Conservation (phyloP, 805 yeast genomes). For the Candida succiphila region DNA sequence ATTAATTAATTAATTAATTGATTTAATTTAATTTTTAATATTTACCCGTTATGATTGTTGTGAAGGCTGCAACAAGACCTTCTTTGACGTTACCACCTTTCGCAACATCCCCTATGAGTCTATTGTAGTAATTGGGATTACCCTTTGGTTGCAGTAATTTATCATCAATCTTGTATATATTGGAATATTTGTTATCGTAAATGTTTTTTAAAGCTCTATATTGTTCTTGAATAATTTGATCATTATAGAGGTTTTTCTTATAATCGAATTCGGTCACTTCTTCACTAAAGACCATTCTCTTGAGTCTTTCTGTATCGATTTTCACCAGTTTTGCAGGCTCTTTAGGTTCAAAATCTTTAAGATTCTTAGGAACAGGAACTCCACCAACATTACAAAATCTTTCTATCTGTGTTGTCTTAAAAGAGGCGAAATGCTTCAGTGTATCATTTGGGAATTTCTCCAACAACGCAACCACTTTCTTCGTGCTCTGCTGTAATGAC, state of each 20-base stretch:
- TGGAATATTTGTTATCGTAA: conserved; percentile 49
- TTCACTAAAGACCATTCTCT: conserved; percentile 26
- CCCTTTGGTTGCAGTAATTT: conserved; percentile 75
- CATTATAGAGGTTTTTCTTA: conserved; percentile 41
- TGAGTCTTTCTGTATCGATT: conserved; percentile 24
- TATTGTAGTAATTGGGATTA: conserved; percentile 66
- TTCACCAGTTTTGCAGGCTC: conserved; percentile 26
- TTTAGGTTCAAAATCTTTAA: conserved; percentile 14
- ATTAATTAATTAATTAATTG: background rate
- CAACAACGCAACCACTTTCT: conserved; percentile 45
- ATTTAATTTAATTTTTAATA: conserved; percentile 17
- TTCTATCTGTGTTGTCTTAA: conserved; percentile 56
- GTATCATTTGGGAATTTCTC: conserved; percentile 62
- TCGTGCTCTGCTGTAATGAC: conserved; percentile 24
- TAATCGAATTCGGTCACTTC: conserved; percentile 27
- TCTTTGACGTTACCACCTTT: conserved; percentile 58
- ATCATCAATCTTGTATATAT: conserved; percentile 54
- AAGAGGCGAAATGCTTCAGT: conserved; percentile 57
- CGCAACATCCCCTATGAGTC: conserved; percentile 59
- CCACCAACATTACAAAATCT: conserved; percentile 46
- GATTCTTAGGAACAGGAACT: conserved; percentile 20
- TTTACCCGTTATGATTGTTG: conserved; percentile 70
- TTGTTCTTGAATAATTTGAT: conserved; percentile 40
- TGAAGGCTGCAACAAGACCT: conserved; percentile 51
- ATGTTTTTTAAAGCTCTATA: conserved; percentile 47